Conservation (phyloP, 108 stramenopile species). For the Skeletonema marinoi region DNA sequence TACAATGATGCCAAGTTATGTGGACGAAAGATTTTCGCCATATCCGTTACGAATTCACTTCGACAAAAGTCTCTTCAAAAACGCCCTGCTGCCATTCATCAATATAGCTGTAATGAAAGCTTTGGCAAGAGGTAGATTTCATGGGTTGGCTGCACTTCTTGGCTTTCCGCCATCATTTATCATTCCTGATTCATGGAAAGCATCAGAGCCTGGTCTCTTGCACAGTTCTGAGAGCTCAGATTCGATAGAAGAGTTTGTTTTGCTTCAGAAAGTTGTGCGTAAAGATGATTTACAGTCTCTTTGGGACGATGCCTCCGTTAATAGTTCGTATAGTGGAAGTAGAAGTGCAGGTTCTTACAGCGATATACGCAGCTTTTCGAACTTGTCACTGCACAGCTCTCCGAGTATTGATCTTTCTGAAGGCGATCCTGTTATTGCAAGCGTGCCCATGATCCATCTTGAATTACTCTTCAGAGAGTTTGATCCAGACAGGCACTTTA, state of each 20-base stretch:
- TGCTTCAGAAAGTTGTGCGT: slow-evolving; percentile 36
- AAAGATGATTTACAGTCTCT: slow-evolving; percentile 18
- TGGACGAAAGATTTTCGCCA: not conserved
- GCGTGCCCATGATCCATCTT: slow-evolving; percentile 30
- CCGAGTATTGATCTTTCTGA: slow-evolving; percentile 12
- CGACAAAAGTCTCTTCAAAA: slow-evolving; percentile 30
- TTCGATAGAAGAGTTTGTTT: slow-evolving; percentile 36
- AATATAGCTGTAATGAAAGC: slow-evolving; percentile 51
- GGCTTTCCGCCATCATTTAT: slow-evolving; percentile 36
- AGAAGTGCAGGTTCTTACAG: not conserved
- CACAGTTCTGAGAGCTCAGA: slow-evolving; percentile 24
- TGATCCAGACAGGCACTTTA: slow-evolving; percentile 47
- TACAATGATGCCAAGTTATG: slow-evolving; percentile 50
- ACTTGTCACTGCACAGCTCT: not conserved
- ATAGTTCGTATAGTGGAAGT: not conserved
- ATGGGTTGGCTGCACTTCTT: slow-evolving; percentile 30
- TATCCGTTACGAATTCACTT: slow-evolving; percentile 53
- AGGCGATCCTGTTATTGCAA: slow-evolving; percentile 17
- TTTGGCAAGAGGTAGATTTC: slow-evolving; percentile 21
- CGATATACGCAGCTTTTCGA: slow-evolving; percentile 5
- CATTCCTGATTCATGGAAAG: slow-evolving; percentile 35
- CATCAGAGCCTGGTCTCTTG: slow-evolving; percentile 22
- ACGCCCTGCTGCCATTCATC: slow-evolving; percentile 65
- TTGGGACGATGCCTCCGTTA: slow-evolving; percentile 12
- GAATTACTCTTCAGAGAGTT: slow-evolving; percentile 37